Evolutionary conservation across 2,329 filamentous ascomycete genomes (phyloP).

Genomic region (Fonsecaea nubica): DNA sequence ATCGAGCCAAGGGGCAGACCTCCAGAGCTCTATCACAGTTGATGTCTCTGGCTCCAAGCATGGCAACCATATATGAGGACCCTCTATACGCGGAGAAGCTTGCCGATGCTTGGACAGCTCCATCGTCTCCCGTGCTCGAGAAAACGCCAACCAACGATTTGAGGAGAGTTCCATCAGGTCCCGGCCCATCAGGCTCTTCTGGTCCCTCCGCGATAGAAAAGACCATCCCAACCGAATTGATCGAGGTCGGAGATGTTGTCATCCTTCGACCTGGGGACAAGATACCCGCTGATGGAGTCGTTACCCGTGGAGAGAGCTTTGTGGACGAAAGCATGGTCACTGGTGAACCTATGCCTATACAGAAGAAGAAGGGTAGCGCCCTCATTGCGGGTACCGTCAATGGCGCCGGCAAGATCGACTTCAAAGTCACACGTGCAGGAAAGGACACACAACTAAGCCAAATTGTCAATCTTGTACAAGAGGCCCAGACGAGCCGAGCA

Average conservation of each 20-base stretch:
- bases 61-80: constrained; percentile 95
- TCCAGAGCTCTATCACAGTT: constrained; percentile 90
- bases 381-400: constrained; percentile 97
- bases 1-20: constrained; percentile 92
- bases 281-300: constrained; percentile 87
- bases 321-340: constrained; percentile 99
- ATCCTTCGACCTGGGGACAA: constrained; percentile 94
- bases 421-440: constrained; percentile 88
- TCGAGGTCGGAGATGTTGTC: constrained; percentile 92
- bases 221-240: constrained; percentile 88
- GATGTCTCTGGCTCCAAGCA: constrained; percentile 95
- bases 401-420: constrained; percentile 87
- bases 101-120: constrained; percentile 75
- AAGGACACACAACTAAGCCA: constrained; percentile 96
- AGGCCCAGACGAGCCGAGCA: constrained; percentile 91
- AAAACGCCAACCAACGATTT: constrained; percentile 52
- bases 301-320: constrained; percentile 89
- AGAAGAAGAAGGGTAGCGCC: constrained; percentile 79
- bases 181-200: constrained; percentile 24
- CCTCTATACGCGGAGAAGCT: constrained; percentile 92
- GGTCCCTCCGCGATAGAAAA: constrained; percentile 71
- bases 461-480: constrained; percentile 97
- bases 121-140: constrained; percentile 44
- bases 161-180: constrained; percentile 20
- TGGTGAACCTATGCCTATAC: constrained; percentile 92